Evolutionary conservation across 176 grass and related monocot species (phyloP).

Genomic region (Cenchrus americanus): DNA sequence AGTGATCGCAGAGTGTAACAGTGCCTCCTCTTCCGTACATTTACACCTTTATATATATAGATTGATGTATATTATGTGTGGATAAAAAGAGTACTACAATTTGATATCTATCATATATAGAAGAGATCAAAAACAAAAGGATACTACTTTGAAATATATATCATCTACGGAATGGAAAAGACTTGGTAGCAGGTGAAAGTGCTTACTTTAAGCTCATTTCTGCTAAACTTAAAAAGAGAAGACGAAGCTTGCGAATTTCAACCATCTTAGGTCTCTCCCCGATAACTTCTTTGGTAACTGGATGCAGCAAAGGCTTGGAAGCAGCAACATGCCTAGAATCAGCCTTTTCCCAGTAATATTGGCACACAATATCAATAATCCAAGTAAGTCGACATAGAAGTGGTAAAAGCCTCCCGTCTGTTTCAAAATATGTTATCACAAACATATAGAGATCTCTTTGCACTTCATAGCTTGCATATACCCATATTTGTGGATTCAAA

Average conservation of each 20-base stretch:
- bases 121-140: neutral
- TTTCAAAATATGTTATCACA: constrained; percentile 89
- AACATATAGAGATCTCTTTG: constrained; percentile 91
- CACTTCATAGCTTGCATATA: constrained; percentile 77
- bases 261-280: constrained; percentile 72
- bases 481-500: constrained; percentile 95
- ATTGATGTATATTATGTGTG: too few species aligned
- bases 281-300: constrained; percentile 70
- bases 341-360: constrained; percentile 81
- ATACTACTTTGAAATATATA: neutral
- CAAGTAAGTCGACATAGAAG: constrained; percentile 73
- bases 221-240: constrained; percentile 87
- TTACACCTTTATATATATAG: too few species aligned
- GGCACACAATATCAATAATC: constrained; percentile 77
- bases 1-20: too few species aligned
- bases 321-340: constrained; percentile 47
- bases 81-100: neutral
- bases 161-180: neutral
- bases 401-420: constrained; percentile 61
- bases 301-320: constrained; percentile 59
- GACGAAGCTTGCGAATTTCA: constrained; percentile 83
- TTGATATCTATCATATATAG: neutral
- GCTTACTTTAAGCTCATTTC: constrained; percentile 92
- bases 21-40: too few species aligned
- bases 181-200: constrained; percentile 27